phyloP scores from a whole-genome alignment of 352 stramenopile genomes.

The Pythium chondricola region DNA sequence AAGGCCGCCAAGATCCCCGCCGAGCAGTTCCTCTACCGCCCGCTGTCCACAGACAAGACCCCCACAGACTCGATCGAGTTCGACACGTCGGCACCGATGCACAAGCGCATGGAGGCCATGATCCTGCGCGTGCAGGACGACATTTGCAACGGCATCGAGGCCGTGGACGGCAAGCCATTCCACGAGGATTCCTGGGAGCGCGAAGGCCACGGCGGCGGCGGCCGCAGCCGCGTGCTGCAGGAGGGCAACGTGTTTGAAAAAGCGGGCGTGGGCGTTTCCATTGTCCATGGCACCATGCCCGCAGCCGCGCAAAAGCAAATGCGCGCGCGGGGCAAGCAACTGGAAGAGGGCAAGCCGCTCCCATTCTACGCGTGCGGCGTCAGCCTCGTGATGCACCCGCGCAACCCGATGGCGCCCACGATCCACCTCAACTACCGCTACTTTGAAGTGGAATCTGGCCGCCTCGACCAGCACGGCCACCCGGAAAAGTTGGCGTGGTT shows the following conservation, averaged over 20 bases:
- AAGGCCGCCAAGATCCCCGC: conserved; percentile 29
- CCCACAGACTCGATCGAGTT: conserved; percentile 71
- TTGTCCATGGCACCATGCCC: conserved; percentile 95
- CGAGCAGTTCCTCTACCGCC: conserved; percentile 56
- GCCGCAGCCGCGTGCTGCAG: conserved; percentile 93
- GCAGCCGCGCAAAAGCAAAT: conserved; percentile 82
- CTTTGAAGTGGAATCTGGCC: conserved; percentile 93
- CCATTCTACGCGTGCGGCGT: conserved; percentile 96
- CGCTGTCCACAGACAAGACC: conserved; percentile 56
- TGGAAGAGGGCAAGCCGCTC: conserved; percentile 70
- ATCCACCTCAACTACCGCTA: conserved; percentile 98
- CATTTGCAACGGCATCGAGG: conserved; percentile 84
- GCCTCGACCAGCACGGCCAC: conserved; percentile 72
- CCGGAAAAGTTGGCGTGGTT: conserved; percentile 90
- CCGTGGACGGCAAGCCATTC: conserved; percentile 93
- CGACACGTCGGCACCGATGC: conserved; percentile 55
- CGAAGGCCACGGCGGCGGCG: conserved; percentile 90
- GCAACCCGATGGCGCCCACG: conserved; percentile 91
- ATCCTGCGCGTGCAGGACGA: conserved; percentile 80
- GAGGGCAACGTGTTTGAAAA: conserved; percentile 97
- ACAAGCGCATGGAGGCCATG: conserved; percentile 76
- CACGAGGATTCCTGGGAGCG: conserved; percentile 93
- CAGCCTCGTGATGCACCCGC: conserved; percentile 96
- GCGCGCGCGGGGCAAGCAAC: conserved; percentile 63
- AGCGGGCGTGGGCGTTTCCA: conserved; percentile 95